Evolutionary conservation across 176 grass and related monocot species (phyloP).

Genomic region (Puccinellia tenuiflora): DNA sequence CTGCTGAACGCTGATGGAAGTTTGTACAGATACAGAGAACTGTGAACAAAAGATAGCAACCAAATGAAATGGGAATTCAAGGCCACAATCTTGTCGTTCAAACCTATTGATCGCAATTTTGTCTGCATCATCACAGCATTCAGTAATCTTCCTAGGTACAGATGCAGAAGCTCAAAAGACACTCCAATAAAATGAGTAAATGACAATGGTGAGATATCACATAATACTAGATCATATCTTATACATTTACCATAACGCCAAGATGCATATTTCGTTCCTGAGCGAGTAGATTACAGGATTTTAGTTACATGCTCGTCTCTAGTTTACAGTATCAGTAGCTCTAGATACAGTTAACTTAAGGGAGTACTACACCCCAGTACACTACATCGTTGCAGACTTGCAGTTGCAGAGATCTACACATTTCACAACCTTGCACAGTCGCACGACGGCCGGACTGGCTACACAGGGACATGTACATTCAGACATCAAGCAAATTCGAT

Average conservation of each 20-base stretch:
- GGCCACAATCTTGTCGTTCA: not conserved
- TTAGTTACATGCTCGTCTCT: not conserved
- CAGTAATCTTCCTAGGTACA: not conserved
- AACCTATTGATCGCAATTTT: not conserved
- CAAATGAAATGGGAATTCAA: not conserved
- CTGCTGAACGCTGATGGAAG: not conserved
- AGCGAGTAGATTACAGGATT: not conserved
- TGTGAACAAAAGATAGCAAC: not conserved
- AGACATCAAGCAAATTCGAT: too few species aligned
- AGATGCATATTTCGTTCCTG: not conserved
- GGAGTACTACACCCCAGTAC: not conserved
- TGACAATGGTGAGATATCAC: not conserved
- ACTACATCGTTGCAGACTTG: not conserved
- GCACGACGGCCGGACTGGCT: not conserved
- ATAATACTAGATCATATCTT: not conserved
- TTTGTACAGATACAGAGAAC: not conserved
- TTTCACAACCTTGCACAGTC: not conserved
- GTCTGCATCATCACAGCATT: not conserved
- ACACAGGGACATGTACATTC: too few species aligned
- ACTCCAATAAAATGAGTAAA: not conserved
- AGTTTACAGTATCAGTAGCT: not conserved
- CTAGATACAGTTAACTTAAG: conserved; percentile 19
- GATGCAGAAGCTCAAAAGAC: not conserved
- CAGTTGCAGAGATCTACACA: not conserved
- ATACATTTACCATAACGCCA: not conserved